Evolutionary conservation across 805 yeast species (phyloP).

Genomic region (Spathaspora passalidarum): DNA sequence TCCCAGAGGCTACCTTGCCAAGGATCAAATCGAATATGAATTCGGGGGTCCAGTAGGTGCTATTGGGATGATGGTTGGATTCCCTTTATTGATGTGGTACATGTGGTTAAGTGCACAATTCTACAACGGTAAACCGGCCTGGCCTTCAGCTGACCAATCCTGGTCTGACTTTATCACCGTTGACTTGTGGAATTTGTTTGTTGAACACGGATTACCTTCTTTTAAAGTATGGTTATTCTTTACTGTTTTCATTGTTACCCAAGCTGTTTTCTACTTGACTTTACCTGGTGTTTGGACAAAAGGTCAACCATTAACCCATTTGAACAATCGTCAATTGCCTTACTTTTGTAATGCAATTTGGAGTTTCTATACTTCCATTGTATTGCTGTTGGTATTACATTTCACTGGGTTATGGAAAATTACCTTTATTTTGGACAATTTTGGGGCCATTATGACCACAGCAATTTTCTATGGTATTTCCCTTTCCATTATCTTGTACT

Average conservation of each 20-base stretch:
- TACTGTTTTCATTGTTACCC: constrained; percentile 63
- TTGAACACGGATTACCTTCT: constrained; percentile 58
- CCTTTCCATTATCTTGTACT: constrained; percentile 66
- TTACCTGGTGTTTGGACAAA: constrained; percentile 94
- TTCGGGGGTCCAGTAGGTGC: constrained; percentile 95
- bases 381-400: constrained; percentile 60
- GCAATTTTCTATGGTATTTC: constrained; percentile 78
- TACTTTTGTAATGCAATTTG: constrained; percentile 92
- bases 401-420: constrained; percentile 70
- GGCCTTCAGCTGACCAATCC: constrained; percentile 57
- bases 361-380: constrained; percentile 71
- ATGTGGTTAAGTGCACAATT: constrained; percentile 91
- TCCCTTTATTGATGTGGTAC: constrained; percentile 92
- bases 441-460: constrained; percentile 90
- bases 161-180: constrained; percentile 46
- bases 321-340: constrained; percentile 76
- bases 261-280: constrained; percentile 71
- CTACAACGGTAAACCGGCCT: constrained; percentile 70
- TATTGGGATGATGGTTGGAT: constrained; percentile 85
- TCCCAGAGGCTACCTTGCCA: constrained; percentile 29
- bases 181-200: constrained; percentile 44
- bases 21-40: constrained; percentile 69
- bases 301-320: constrained; percentile 88
- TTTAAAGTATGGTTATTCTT: constrained; percentile 66
- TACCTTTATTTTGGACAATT: constrained; percentile 71